These are phyloP conservation scores for Neofusicoccum cordaticola DNA, from an alignment of 2,329 filamentous ascomycete genomes.

Conservation along the genomic window DNA sequence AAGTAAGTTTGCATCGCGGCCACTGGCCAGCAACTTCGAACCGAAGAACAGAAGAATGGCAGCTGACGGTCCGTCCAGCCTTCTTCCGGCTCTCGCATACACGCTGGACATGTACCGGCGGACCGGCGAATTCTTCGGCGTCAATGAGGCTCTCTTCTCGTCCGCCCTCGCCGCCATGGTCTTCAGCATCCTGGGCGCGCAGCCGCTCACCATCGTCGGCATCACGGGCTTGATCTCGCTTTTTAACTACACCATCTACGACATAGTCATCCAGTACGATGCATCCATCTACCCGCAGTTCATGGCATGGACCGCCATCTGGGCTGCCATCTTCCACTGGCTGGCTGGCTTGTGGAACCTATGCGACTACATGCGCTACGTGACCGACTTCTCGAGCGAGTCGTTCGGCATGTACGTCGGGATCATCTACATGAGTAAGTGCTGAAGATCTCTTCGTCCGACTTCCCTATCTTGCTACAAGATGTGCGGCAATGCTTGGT, in stretches of 20 bases:
- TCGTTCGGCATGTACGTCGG: conserved; percentile 56
- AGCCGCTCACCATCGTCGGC: conserved; percentile 57
- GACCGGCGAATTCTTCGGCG: conserved; percentile 54
- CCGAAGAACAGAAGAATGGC: conserved; percentile 4
- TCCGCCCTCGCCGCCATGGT: conserved; percentile 56
- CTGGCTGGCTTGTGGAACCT: conserved; percentile 51
- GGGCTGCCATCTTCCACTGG: conserved; percentile 59
- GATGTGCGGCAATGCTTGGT: no score
- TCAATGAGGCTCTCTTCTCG: conserved; percentile 56
- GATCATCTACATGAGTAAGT: conserved; percentile 53
- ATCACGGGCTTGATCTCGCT: conserved; percentile 51
- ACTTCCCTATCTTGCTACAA: not conserved
- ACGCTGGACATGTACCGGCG: conserved; percentile 57
- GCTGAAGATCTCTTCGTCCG: no score
- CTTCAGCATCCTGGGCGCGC: conserved; percentile 51
- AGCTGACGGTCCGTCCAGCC: conserved; percentile 27
- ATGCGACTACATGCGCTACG: conserved; percentile 59
- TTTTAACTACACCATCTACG: conserved; percentile 61
- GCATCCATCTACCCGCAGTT: conserved; percentile 52
- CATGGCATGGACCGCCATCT: conserved; percentile 57
- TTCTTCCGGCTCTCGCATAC: conserved; percentile 59
- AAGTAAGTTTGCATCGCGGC: conserved; percentile 36
- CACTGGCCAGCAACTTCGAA: no score
- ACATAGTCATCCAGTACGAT: conserved; percentile 52
- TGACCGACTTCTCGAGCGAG: conserved; percentile 56